phyloP scores from a whole-genome alignment of 2,329 filamentous ascomycete species.

The Ascochyta clinopodiicola region DNA sequence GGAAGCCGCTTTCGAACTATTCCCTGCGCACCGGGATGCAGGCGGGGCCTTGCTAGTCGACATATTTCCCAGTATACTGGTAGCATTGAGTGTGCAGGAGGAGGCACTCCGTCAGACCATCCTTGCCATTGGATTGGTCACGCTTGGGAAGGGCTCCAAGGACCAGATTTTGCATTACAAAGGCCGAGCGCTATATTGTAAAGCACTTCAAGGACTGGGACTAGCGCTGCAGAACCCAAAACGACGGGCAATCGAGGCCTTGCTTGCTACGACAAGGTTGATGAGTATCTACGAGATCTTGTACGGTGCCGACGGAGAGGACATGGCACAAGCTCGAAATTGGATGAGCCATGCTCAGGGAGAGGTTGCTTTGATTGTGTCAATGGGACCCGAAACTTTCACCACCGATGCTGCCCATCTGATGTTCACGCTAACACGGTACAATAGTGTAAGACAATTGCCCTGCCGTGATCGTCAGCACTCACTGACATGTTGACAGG shows the following conservation, averaged over 20 bases:
- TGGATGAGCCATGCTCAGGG: conserved; percentile 41
- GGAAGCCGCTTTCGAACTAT: conserved; percentile 31
- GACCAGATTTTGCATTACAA: conserved; percentile 26
- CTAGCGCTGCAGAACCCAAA: conserved; percentile 25
- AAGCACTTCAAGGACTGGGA: conserved; percentile 32
- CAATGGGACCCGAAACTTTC: conserved; percentile 27
- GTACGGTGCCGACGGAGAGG: conserved; percentile 34
- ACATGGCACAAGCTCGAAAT: conserved; percentile 29
- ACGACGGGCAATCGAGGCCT: conserved; percentile 27
- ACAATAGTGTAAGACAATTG: conserved; percentile 1
- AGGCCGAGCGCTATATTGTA: conserved; percentile 34
- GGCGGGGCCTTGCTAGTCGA: conserved; percentile 4
- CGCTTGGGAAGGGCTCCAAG: conserved; percentile 26
- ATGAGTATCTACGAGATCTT: conserved; percentile 27
- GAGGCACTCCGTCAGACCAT: conserved; percentile 33
- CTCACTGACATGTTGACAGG: conserved; percentile 9
- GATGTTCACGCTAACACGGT: conserved; percentile 34
- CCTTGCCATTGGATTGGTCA: conserved; percentile 34
- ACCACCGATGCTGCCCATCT: conserved; percentile 24
- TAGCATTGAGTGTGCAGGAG: conserved; percentile 28
- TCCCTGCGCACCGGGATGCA: conserved; percentile 20
- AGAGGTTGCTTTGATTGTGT: conserved; percentile 32
- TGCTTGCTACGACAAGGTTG: conserved; percentile 33
- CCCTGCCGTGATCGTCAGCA: no score
- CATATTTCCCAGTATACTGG: conserved; percentile 24